Percentiles rank a stretch among this genome's conserved stretches.
These are phyloP conservation scores for Phytophthora sansomeana DNA, from an alignment of 352 stramenopile species.

Conservation along the genomic window DNA sequence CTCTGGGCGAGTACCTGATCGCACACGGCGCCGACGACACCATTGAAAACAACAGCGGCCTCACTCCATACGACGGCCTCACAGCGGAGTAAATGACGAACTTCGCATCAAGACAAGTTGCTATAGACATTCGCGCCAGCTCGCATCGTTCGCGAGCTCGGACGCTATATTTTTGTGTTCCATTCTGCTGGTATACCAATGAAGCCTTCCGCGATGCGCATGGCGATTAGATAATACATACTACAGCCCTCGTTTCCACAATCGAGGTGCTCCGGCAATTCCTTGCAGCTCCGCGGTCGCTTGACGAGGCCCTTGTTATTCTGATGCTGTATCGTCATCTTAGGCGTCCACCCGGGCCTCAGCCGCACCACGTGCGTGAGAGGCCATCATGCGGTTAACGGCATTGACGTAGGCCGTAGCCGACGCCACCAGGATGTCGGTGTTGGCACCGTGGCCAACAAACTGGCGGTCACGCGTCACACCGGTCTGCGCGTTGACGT, in stretches of 20 bases:
- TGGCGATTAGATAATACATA: slow-evolving; percentile 49
- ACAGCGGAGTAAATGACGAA: slow-evolving; percentile 51
- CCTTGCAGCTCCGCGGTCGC: slow-evolving; percentile 9
- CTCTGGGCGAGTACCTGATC: slow-evolving; percentile 93
- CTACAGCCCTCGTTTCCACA: slow-evolving; percentile 23
- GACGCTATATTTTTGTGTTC: slow-evolving; percentile 37
- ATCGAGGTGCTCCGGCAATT: slow-evolving; percentile 10
- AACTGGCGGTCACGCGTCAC: slow-evolving; percentile 84
- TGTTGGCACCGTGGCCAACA: slow-evolving; percentile 90
- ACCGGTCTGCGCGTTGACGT: slow-evolving; percentile 91
- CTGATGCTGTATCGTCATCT: slow-evolving; percentile 39
- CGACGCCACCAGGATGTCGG: slow-evolving; percentile 89
- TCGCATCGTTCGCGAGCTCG: slow-evolving; percentile 23
- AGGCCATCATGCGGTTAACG: slow-evolving; percentile 86
- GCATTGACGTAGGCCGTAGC: slow-evolving; percentile 91
- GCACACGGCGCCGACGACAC: slow-evolving; percentile 93
- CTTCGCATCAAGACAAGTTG: slow-evolving; percentile 10
- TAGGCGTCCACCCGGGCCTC: slow-evolving; percentile 50
- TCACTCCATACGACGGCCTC: slow-evolving; percentile 94
- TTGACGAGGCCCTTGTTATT: slow-evolving; percentile 23
- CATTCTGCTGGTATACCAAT: slow-evolving; percentile 26
- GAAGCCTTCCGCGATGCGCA: slow-evolving; percentile 16
- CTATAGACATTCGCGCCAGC: slow-evolving; percentile 31
- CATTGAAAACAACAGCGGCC: slow-evolving; percentile 93
- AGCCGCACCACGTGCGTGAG: slow-evolving; percentile 55